Base-by-base conservation (phyloP, 495 filamentous ascomycete species). In the Hypoxylon cercidicola region DNA sequence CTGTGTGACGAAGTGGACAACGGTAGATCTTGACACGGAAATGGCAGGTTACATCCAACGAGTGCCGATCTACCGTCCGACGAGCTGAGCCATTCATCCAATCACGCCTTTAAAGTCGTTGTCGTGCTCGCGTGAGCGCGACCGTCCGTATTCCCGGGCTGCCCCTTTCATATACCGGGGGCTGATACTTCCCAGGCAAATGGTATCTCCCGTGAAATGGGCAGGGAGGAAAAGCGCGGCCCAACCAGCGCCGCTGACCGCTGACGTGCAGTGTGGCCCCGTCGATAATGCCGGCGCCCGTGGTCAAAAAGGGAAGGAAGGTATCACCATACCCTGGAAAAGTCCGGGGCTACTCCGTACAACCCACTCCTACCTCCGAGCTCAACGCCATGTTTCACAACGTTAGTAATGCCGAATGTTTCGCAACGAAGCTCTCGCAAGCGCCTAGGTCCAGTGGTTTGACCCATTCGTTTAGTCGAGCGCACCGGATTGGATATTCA, bases 111-210 rank as follows among this genome's bases (percentile, higher is more conserved):
- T 15, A 46, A 58, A 7, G 34, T 35, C 59, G 46, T 40, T 43
- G 34, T 66, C 48, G 44, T 56, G 50, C 45, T 20, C 39, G 13
- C 21, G 8, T 44, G 11, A 49, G 34, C 53, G 37, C 44, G 16
- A 45, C 40, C 61, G 40, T 18, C 13, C 25, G 23, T 37, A 4
- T 20, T 53, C 57, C 25, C 58, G 32, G 51, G 7, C 43, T 57
- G 41, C 64, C 58, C 58, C 64, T 67, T 67, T 67, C 58, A 62
- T 67, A 54, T 37, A 58, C 52, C 64, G 46, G 10, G 37, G 25
- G 25, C 25, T 28, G 25, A 28, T 28, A 18, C 15, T 19, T 18
- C 6, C 9, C n/a, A 3, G 4, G 5, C 16, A 16, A 43, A 30
- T 15, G 1, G 2, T 8, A 20, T 12, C 12, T 48, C 30, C 23